Base-by-base conservation (phyloP, 257 asterid genomes). In the Gentiana macrophylla region DNA sequence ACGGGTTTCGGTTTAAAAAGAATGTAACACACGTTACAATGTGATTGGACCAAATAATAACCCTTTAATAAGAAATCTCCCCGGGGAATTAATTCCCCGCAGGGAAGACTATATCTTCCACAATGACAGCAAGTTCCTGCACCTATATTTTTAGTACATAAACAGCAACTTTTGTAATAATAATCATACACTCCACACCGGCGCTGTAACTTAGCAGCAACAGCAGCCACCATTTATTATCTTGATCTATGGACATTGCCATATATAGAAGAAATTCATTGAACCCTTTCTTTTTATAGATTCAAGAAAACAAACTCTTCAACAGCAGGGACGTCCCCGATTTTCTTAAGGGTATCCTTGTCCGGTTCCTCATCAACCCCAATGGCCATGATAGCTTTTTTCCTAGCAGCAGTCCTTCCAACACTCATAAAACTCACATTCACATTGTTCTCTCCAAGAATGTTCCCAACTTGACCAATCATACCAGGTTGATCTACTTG, bases 401-500 rank as follows among this genome's bases (percentile, higher is more conserved):
- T 78, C 80, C 97, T 74, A 86, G 64, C 81, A 32, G 62, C 78
- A 43, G 84, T 82, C 69, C 98, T 74, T n/a, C 95, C 94, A 37
- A 91, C 98, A 37, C 98, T 91, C 98, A 91, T 91, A 63, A 91
- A 91, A 76, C 90, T 87, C 68, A 91, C 97, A 32, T 91, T 91
- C 72, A 91, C 97, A 32, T 91, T 91, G 24, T 66, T 61, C 72
- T 74, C 88, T 5, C 82, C 97, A 6, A 91, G 98, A 62, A 91
- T 80, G 66, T 69, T 84, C 11, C 98, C 98, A 7, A 91, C 94
- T 35, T 37, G 64, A 10, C 98, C 98, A 5, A 91, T 91, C 98
- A 91, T 87, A n/a, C 97, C 98, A 0, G 98, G 98, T 53, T 84
- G 98, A 59, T 91, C 98, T 8, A 83, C 93, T 71, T 91, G 98